Evolutionary conservation across 2,329 filamentous ascomycete species (phyloP), one percentile per base, ranked within the genome.

Genomic region (Hymenoscyphus infarciens): DNA sequence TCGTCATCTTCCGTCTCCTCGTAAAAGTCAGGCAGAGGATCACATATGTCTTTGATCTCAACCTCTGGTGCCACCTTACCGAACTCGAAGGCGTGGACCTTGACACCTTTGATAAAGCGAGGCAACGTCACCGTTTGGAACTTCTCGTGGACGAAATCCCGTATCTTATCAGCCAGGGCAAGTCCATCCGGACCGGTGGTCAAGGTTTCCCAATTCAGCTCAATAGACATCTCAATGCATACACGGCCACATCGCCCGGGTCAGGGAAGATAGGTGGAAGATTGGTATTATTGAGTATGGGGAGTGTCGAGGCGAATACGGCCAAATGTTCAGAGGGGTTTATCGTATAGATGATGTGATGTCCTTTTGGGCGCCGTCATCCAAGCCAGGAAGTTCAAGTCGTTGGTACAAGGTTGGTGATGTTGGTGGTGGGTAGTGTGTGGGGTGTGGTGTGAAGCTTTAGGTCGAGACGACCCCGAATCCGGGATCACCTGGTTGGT

Each of bases 11-110:
- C 80, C 29, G 90, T 86, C 69, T 91, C 87, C 70, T 97, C 95
- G 79, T 99, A 99, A 74, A 99, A 99, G 72, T 99, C 95, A 0
- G 92, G 88, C 63, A 98, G 83, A 1, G 95, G 95, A 74, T 99
- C 93, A 70, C 94, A 96, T 65, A 99, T 93, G 75, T 98, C 95
- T 77, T 97, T 98, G 72, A 99, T 88, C 74, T 96, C 92, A 52
- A 99, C 84, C 69, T 90, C 85, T 1, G 95, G 95, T 45, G 90
- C 82, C 57, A 94, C 87, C 31, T 82, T 86, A 56, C 95, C 95
- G 75, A 99, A 97, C 67, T 94, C 88, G 77, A 99, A 99, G 65
- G 91, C 88, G 75, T 97, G 93, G 49, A 97, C 93, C 61, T 92
- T 89, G 70, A 99, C 95, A 29, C 92, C 95, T 73, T 95, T 93